Base-by-base conservation (phyloP, 75 land plant species). In the Picea sitchensis region DNA sequence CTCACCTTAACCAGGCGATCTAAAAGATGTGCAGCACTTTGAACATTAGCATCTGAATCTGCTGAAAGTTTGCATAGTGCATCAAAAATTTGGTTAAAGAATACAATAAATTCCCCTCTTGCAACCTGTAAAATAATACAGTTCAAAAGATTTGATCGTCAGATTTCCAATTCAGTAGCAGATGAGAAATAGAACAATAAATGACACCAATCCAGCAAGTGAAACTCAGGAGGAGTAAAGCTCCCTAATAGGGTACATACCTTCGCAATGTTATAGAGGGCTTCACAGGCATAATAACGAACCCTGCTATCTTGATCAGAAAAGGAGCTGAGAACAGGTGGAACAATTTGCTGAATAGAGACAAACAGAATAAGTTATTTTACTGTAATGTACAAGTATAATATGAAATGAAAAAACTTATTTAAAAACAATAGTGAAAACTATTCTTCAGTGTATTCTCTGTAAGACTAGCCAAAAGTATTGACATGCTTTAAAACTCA, bases 31-130 rank as follows among this genome's bases (percentile, higher is more conserved):
- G 99, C 99, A 81, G 99, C 99, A 91, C 93, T 96, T 77, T 98
- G 99, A 57, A 98, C 99, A 92, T 91, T 93, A 59, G 93, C 84
- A 89, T 98, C 98, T 63, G 96, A 88, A 77, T 98, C 99, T 30
- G 96, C 99, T 58, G 99, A 95, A 38, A 98, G 98, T 89, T 98
- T 98, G 85, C 99, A 98, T 54, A 98, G 90, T n/a, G 99, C 98
- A 88, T 95, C 99, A 92, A 98, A 98, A 81, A 98, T 96, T 75
- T 95, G 89, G 80, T 98, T 98, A 78, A 98, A 98, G 80, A 87
- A 95, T 20, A 91, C 61, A 65, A 98, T 95, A 60, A 98, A 94
- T 41, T 98, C 99, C 64, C 99, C 99, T 86, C 99, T 89, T 72
- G 98, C 91, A 81, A 98, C 98, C 99, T 98, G 92, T 72, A 76